phyloP scores from a whole-genome alignment of 352 stramenopile genomes.

The Phytophthora pisi region DNA sequence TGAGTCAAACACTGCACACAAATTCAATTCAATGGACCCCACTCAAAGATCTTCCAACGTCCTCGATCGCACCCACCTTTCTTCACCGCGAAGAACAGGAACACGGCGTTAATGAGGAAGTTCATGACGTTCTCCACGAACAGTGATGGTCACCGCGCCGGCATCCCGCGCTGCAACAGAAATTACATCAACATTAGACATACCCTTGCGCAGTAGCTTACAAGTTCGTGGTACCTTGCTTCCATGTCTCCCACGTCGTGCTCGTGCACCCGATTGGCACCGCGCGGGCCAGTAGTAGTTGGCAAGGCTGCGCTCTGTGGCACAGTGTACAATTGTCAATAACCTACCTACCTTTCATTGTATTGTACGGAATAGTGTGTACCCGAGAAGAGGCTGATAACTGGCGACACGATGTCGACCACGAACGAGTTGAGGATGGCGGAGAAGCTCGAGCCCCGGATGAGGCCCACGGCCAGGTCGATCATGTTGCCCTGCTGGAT shows the following conservation, averaged over 20 bases:
- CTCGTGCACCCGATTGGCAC: constrained; percentile 43
- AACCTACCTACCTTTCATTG: no score
- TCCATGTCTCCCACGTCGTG: constrained; percentile 56
- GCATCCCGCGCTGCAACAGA: constrained; percentile 40
- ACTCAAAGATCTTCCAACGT: no score
- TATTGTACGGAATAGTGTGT: not conserved
- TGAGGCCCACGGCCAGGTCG: constrained; percentile 61
- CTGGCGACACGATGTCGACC: constrained; percentile 55
- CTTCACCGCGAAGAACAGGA: constrained; percentile 69
- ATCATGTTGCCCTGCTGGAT: constrained; percentile 73
- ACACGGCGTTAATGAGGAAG: constrained; percentile 69
- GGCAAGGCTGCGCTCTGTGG: constrained; percentile 49
- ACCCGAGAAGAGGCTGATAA: constrained; percentile 68
- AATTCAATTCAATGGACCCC: no score
- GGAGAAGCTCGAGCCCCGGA: constrained; percentile 60
- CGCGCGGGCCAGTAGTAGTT: constrained; percentile 57
- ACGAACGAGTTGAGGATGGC: constrained; percentile 69
- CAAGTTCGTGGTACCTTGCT: constrained; percentile 37
- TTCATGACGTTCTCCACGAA: constrained; percentile 66
- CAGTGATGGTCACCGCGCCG: constrained; percentile 57
- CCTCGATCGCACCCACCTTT: constrained; percentile 37
- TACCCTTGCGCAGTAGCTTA: no score
- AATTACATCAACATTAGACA: not conserved
- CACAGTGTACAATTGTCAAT: no score
- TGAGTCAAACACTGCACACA: constrained; percentile 41